Evolutionary conservation across 2,329 filamentous ascomycete species (phyloP).

Genomic region (Plectosphaerella plurivora): DNA sequence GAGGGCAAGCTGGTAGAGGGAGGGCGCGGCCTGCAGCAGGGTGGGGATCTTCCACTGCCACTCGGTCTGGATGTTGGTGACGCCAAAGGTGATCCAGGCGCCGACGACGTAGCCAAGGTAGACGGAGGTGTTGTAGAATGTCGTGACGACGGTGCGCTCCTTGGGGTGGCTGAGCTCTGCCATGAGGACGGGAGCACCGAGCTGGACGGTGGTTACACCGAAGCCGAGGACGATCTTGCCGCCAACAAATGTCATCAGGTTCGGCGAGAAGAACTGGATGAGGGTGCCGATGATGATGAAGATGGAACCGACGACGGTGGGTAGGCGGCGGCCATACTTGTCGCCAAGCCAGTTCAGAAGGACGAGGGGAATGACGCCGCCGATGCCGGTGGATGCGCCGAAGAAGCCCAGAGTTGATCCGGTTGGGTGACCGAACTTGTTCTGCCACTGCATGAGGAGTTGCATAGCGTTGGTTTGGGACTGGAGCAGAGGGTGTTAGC

Average conservation of each 20-base stretch:
- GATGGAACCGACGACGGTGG: conserved; percentile 30
- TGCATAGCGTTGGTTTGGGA: conserved; percentile 37
- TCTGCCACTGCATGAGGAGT: conserved; percentile 29
- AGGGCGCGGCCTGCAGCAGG: conserved; percentile 44
- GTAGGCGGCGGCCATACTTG: conserved; percentile 24
- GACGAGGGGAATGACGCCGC: conserved; percentile 31
- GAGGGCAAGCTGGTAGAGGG: conserved; percentile 33
- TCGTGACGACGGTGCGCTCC: conserved; percentile 31
- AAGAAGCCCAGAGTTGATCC: conserved; percentile 33
- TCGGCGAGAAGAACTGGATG: conserved; percentile 28
- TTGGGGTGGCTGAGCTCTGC: conserved; percentile 36
- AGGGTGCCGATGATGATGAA: conserved; percentile 31
- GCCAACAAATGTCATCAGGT: conserved; percentile 30
- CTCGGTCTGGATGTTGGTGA: conserved; percentile 13
- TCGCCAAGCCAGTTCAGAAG: conserved; percentile 30
- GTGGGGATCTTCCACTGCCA: conserved; percentile 52
- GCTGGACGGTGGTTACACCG: conserved; percentile 31
- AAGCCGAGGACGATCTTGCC: conserved; percentile 31
- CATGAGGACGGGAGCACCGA: conserved; percentile 36
- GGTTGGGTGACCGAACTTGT: conserved; percentile 29
- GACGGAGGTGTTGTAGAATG: conserved; percentile 36
- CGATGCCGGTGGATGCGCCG: conserved; percentile 32
- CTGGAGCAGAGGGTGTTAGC: conserved; percentile 9
- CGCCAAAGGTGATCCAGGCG: conserved; percentile 31
- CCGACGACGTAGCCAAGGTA: conserved; percentile 31